Conservation (phyloP, 2,329 filamentous ascomycete genomes). For the Thermoascus crustaceus region DNA sequence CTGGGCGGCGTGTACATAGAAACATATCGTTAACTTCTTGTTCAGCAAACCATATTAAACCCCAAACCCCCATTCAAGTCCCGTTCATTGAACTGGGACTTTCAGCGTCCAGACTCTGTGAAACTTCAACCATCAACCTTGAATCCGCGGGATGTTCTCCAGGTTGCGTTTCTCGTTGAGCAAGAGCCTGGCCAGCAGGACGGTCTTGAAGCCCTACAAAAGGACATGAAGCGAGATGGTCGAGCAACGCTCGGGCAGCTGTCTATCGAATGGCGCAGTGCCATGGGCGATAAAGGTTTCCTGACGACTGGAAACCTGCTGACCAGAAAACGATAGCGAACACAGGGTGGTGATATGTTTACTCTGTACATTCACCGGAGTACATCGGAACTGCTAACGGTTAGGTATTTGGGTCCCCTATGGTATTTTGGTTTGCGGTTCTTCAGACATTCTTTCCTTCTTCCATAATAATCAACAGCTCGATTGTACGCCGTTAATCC, state of each 20-base stretch:
- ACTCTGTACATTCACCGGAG: too few species aligned
- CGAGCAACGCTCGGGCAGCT: constrained; percentile 68
- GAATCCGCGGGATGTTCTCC: constrained; percentile 55
- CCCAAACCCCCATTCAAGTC: constrained; percentile 47
- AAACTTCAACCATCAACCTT: constrained; percentile 39
- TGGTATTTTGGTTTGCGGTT: too few species aligned
- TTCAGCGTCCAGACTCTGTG: constrained; percentile 24
- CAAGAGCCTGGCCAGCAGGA: constrained; percentile 42
- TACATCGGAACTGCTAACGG: too few species aligned
- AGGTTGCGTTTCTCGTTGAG: constrained; percentile 56
- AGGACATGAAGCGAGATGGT: constrained; percentile 41
- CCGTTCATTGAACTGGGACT: constrained; percentile 49
- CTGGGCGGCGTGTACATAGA: not conserved
- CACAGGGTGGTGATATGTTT: not conserved
- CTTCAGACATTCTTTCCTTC: too few species aligned
- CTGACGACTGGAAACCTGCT: constrained; percentile 75
- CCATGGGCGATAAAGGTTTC: constrained; percentile 82
- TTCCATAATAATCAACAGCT: too few species aligned
- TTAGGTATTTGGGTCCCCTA: too few species aligned
- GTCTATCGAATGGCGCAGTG: constrained; percentile 77
- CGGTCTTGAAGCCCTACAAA: constrained; percentile 43
- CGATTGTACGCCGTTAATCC: too few species aligned
- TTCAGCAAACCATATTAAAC: constrained; percentile 40
- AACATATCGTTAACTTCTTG: constrained; percentile 5
- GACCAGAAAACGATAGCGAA: constrained; percentile 31